Percentiles rank a stretch among this genome's conserved stretches.
These are phyloP conservation scores for Priceomyces medius DNA, from an alignment of 805 yeast genomes.

Conservation along the genomic window DNA sequence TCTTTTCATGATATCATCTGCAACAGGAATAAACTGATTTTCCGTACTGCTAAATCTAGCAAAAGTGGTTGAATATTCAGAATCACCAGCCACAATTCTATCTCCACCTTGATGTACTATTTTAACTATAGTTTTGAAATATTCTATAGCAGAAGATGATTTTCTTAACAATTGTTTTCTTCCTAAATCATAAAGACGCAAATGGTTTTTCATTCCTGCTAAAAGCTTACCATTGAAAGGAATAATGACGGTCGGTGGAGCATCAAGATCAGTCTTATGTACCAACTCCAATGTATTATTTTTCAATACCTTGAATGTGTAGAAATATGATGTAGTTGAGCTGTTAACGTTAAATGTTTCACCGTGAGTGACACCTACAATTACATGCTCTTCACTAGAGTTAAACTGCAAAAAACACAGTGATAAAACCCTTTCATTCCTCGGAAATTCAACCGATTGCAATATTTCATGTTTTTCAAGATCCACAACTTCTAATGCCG, in stretches of 20 bases:
- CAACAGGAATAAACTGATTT: conserved; percentile 59
- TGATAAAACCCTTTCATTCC: conserved; percentile 42
- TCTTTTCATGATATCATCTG: conserved; percentile 67
- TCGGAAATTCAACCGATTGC: conserved; percentile 45
- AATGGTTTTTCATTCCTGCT: conserved; percentile 51
- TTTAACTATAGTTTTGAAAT: conserved; percentile 50
- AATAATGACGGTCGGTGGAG: conserved; percentile 46
- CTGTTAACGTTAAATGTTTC: conserved; percentile 29
- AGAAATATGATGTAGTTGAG: conserved; percentile 26
- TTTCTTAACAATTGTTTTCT: conserved; percentile 74
- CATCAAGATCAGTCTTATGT: conserved; percentile 61
- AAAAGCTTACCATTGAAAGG: conserved; percentile 58
- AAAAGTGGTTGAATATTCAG: conserved; percentile 61
- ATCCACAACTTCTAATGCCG: conserved; percentile 54
- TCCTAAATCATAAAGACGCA: conserved; percentile 73
- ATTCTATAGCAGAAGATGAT: conserved; percentile 47
- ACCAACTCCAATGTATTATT: conserved; percentile 46
- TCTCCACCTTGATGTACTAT: conserved; percentile 50
- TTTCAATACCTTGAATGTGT: conserved; percentile 35
- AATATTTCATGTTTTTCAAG: conserved; percentile 28
- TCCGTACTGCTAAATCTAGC: conserved; percentile 48
- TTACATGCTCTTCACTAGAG: conserved; percentile 30
- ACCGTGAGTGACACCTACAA: conserved; percentile 44
- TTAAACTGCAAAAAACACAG: conserved; percentile 33
- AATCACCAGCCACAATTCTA: conserved; percentile 70